Base-by-base conservation (phyloP, 441 rosid species). In the Gossypium davidsonii region DNA sequence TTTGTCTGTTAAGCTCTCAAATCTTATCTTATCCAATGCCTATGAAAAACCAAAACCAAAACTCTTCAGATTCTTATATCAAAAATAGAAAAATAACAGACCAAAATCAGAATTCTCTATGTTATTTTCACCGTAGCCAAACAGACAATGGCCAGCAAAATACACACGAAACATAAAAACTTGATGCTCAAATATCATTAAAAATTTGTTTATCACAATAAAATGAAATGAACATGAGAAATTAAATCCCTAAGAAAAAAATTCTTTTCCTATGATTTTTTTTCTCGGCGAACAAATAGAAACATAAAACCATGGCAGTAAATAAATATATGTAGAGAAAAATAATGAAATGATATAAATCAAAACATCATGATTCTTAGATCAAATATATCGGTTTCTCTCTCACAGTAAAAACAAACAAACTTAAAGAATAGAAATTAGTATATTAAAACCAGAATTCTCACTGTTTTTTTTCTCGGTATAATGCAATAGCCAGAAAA, bases 21-120 rank as follows among this genome's bases (percentile, higher is more conserved):
- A 83, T n/a, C 85, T 58, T 21, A 83, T 83, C 60, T 83, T 83
- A 71, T 83, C 85, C 55, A 83, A 70, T 59, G 85, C 85, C 85
- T 83, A 62, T 1, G 1, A 3, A 11, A 25, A 60, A 15, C 6
- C 15, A 7, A 26, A 37, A 60, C 9, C 8, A 48, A 48, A 56
- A 37, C 52, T n/a, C n/a, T 8, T 67, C 4, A 53, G 25, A 25
- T 6, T 61, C 15, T 25, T 31, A 28, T n/a, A 70, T 20, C 8
- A 55, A 56, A 70, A 2, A 56, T 7, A 48, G 3, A 49, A 25
- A 46, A 21, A 48, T 7, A 23, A 8, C 3, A n/a, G 0, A 49
- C 26, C 12, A 67, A 49, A 48, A 25, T 7, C 17, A 14, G 20
- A 66, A 66, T 23, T 48, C 70, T 66, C 56, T 23, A 0, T 6